Conservation (phyloP, 495 filamentous ascomycete genomes). For the Acidomyces sp. region DNA sequence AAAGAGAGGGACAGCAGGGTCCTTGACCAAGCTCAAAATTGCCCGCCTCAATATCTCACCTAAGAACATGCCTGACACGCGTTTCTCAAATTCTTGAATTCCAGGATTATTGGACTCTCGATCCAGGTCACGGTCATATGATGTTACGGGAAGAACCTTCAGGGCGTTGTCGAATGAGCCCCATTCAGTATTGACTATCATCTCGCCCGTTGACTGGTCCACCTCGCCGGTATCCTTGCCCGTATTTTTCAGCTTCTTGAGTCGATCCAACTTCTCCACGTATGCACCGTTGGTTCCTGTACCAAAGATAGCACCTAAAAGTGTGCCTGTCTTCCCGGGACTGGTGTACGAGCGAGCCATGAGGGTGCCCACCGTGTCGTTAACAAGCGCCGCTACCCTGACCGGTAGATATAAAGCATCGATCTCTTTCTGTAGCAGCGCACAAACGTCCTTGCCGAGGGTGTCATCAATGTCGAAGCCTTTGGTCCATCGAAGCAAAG, state of each 20-base stretch:
- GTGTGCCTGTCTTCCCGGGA: constrained; percentile 71
- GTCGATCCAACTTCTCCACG: constrained; percentile 57
- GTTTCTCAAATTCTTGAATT: constrained; percentile 98
- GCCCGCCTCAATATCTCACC: constrained; percentile 82
- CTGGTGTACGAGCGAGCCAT: constrained; percentile 95
- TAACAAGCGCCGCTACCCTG: constrained; percentile 84
- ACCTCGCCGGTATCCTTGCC: constrained; percentile 35
- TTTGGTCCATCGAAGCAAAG: constrained; percentile 92
- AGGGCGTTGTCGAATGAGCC: constrained; percentile 94
- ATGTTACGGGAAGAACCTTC: constrained; percentile 69
- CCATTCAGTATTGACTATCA: constrained; percentile 99
- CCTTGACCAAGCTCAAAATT: constrained; percentile 46
- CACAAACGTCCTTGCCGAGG: constrained; percentile 87
- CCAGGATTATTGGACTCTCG: constrained; percentile 76
- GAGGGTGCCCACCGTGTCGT: constrained; percentile 92
- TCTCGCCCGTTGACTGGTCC: constrained; percentile 72
- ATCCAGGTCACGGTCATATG: constrained; percentile 71
- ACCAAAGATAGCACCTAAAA: constrained; percentile 86
- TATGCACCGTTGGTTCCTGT: constrained; percentile 95
- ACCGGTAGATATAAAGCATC: constrained; percentile 78
- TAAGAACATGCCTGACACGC: constrained; percentile 94
- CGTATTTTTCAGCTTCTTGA: constrained; percentile 50
- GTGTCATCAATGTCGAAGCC: constrained; percentile 92
- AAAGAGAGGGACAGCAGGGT: constrained; percentile 52
- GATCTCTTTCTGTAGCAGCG: constrained; percentile 79